Evolutionary conservation across 495 filamentous ascomycete genomes (phyloP), one percentile per base, ranked within the genome.

Genomic region (Cercophora sp.): DNA sequence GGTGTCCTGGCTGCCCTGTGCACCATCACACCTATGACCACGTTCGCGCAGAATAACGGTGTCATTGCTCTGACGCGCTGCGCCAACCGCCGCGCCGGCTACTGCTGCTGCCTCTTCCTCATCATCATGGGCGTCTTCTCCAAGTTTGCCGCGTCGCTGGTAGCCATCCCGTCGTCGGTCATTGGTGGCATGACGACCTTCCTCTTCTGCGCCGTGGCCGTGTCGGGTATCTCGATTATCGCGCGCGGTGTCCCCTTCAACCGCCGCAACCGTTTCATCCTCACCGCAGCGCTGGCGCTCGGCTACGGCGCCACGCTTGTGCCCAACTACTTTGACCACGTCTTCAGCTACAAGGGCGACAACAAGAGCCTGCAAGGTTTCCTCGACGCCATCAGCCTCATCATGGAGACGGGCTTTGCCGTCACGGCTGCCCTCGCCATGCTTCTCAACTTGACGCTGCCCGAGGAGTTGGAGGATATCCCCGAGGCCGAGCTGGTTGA

Each of bases 101-200:
- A 89, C 55, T 77, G 71, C 56, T 79, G 73, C 59, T 84, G 77
- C 73, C 72, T 90, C 59, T 96, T 94, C 76, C 76, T 96, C 16
- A 69, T 96, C 47, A 64, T 96, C 64, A 90, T 91, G 86, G 91
- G 91, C 35, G 74, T 96, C 56, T 94, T 96, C 69, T 83, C 89
- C 51, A 96, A 96, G 57, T 94, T 96, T 66, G 89, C 91, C n/a
- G 90, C 91, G 1, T 79, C 88, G 0, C 79, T 96, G 1, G 86
- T 92, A 8, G 74, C 89, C 34, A 96, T 96, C 57, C 91, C 91
- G 0, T 70, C 78, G 23, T 58, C 91, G 1, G 89, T 95, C 1
- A 74, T 96, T 4, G 91, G 91, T 45, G 91, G 91, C 25, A 94
- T 96, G 88, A 96, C 91, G 0, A 91, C 89, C 1, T 96, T 96